Evolutionary conservation across 1,139 yeast genomes (phyloP).

Genomic region (Blastobotrys ciferrii): DNA sequence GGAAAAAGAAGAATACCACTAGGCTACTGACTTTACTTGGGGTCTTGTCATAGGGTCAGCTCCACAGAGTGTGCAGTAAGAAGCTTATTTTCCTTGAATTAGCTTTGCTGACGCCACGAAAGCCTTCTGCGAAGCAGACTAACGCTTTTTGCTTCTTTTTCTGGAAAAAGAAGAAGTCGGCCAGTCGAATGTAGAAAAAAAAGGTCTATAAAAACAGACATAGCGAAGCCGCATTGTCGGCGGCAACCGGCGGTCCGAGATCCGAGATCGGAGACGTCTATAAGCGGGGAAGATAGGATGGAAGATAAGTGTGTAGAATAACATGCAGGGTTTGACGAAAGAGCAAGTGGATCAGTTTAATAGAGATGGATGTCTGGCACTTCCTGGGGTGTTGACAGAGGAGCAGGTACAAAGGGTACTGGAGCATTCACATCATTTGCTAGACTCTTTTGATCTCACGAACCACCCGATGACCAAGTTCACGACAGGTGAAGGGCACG

Average conservation of each 20-base stretch:
- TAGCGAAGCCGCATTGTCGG: no score
- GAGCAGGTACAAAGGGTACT: constrained; percentile 45
- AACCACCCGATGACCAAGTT: constrained; percentile 73
- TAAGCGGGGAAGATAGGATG: background rate
- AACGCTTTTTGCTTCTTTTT: no score
- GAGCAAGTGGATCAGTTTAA: constrained; percentile 42
- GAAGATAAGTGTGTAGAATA: background rate
- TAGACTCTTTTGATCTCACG: constrained; percentile 50
- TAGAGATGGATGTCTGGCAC: constrained; percentile 60
- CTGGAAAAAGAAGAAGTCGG: no score
- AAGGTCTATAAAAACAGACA: no score
- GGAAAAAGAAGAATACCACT: no score
- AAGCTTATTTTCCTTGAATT: no score
- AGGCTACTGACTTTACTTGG: no score
- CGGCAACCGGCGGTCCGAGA: background rate
- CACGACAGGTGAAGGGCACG: constrained; percentile 57
- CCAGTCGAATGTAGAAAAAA: no score
- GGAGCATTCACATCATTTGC: constrained; percentile 45
- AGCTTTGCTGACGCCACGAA: no score
- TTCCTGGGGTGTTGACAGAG: constrained; percentile 51
- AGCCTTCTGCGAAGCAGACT: no score
- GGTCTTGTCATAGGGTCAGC: no score
- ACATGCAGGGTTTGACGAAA: constrained; percentile 30
- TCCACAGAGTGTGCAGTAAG: no score
- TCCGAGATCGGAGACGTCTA: background rate